Conservation (phyloP, 345 rosid genomes). For the Rhizophora apiculata region DNA sequence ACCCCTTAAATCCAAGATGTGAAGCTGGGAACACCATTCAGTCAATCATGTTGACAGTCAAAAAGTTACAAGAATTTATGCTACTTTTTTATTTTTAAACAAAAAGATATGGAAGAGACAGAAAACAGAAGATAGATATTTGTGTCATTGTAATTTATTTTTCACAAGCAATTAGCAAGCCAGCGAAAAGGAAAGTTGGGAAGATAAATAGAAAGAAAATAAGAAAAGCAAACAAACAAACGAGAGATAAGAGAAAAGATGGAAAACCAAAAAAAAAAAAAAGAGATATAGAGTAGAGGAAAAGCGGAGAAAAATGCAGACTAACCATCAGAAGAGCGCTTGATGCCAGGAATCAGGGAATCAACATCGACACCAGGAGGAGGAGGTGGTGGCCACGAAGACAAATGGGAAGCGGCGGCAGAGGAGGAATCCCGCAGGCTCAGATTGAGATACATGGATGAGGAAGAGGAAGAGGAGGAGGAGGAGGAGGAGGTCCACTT, state of each 20-base stretch:
- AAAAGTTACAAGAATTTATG: too few species aligned
- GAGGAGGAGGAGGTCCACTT: slow-evolving; percentile 2
- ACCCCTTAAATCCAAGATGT: too few species aligned
- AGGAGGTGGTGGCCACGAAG: slow-evolving; percentile 15
- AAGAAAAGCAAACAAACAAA: background rate
- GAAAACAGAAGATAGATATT: too few species aligned
- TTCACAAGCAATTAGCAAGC: too few species aligned
- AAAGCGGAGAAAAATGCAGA: background rate
- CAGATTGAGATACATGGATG: slow-evolving; percentile 18
- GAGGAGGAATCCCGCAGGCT: slow-evolving; percentile 4
- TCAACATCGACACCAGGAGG: slow-evolving; percentile 48
- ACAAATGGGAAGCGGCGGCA: background rate
- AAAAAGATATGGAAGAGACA: too few species aligned
- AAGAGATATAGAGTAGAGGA: background rate
- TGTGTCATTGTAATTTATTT: too few species aligned
- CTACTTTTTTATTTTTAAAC: too few species aligned
- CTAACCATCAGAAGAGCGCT: slow-evolving; percentile 61
- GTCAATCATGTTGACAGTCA: too few species aligned
- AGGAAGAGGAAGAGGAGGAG: background rate
- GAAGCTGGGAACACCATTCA: too few species aligned
- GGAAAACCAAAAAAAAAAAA: background rate
- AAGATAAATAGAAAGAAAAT: too few species aligned
- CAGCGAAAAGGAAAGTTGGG: background rate
- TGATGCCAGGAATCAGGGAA: slow-evolving; percentile 39
- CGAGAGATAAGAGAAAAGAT: background rate